Base-by-base conservation (phyloP, 352 stramenopile genomes). In the Pythium plurisporium region DNA sequence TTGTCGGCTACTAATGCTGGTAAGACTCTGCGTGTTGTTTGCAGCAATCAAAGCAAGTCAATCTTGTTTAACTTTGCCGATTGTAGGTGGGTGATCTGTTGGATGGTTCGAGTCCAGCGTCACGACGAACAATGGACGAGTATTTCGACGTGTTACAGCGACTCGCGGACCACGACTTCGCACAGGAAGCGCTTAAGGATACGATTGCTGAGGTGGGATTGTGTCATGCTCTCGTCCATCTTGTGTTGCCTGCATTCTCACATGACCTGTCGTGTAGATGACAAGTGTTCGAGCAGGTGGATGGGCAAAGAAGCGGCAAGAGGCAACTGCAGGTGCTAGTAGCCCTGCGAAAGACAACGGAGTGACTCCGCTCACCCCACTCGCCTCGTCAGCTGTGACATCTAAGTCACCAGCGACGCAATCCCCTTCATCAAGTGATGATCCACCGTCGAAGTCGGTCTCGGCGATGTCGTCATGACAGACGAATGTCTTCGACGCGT, bases 61-160 rank as follows among this genome's bases (percentile, higher is more conserved):
- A n/a, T n/a, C n/a, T n/a, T n/a, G n/a, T n/a, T n/a, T n/a, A n/a
- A n/a, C n/a, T n/a, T n/a, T n/a, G n/a, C n/a, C n/a, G n/a, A n/a
- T n/a, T 47, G n/a, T 45, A 91, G 80, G 76, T 92, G 27, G 82
- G 82, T 19, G 82, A 92, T 65, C 61, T 92, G 37, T 70, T 92
- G 26, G 82, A 92, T 45, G 80, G 82, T 8, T 92, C 81, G 14
- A 91, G 80, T 64, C 82, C 82, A n/a, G 82, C 82, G 17, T 92
- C 82, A 22, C 64, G 82, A 31, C 69, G 79, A 69, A 92, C 76
- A 17, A 90, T 89, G 82, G 82, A 92, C 53, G 82, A 92, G 37
- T 92, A 92, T 59, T 90, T 92, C 41, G 70, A 75, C 27, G 80
- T 88, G 12, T 61, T 92, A 8, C 50, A 76, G 31, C 80, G 81